Percentiles rank a stretch among this genome's conserved stretches.
phyloP scores from a whole-genome alignment of 2,329 filamentous ascomycete species.

The Ceratocystis diversiconidia region DNA sequence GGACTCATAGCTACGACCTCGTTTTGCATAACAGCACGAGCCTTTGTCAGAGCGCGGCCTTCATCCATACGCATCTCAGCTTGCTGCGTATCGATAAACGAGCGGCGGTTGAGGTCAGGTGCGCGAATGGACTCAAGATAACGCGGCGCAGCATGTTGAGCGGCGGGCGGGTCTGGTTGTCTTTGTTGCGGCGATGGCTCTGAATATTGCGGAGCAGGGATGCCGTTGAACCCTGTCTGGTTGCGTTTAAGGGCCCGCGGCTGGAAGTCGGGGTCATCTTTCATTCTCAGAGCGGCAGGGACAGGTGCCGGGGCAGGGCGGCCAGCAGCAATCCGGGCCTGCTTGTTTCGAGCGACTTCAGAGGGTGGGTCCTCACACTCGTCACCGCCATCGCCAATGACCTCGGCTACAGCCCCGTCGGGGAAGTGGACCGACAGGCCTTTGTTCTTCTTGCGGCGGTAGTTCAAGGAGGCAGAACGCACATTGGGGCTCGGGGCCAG shows the following conservation, averaged over 20 bases:
- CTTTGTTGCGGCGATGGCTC: constrained; percentile 22
- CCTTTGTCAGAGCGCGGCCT: constrained; percentile 43
- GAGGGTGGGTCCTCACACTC: constrained; percentile 59
- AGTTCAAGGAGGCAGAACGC: constrained; percentile 23
- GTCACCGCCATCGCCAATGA: constrained; percentile 87
- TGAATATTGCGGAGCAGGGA: neutral
- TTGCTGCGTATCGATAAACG: constrained; percentile 44
- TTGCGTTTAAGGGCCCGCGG: constrained; percentile 42
- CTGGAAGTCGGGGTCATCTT: constrained; percentile 32
- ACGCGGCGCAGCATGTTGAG: constrained; percentile 22
- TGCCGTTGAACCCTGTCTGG: constrained; percentile 37
- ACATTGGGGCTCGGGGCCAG: constrained; percentile 31
- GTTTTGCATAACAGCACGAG: constrained; percentile 20
- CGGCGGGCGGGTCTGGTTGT: constrained; percentile 20
- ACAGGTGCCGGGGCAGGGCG: constrained; percentile 17
- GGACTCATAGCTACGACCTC: constrained; percentile 7
- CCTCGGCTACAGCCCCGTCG: constrained; percentile 49
- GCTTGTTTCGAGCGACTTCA: constrained; percentile 51
- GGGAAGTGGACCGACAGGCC: constrained; percentile 62
- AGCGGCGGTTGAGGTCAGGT: constrained; percentile 40
- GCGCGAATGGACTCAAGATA: constrained; percentile 30
- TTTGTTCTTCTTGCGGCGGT: constrained; percentile 41
- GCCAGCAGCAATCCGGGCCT: constrained; percentile 23
- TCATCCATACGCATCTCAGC: constrained; percentile 48
- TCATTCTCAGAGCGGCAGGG: constrained; percentile 10